Evolutionary conservation across 2,329 filamentous ascomycete species (phyloP).

Genomic region (Colletotrichum tamarilloi): DNA sequence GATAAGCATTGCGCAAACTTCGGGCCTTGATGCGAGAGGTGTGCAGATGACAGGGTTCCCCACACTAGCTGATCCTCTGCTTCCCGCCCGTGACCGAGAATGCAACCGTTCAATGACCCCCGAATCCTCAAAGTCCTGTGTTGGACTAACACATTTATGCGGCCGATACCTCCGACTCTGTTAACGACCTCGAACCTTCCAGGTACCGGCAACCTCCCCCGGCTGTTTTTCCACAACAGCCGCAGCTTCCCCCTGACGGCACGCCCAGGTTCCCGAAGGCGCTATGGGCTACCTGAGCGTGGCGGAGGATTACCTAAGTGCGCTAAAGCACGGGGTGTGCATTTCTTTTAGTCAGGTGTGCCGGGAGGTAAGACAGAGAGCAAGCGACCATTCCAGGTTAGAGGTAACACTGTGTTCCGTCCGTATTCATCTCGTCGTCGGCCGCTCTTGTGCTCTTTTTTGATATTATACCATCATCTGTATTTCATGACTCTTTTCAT

Average conservation of each 20-base stretch:
- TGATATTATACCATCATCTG: background rate
- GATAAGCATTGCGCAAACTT: background rate
- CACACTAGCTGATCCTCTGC: slow-evolving; percentile 18
- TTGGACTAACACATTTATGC: background rate
- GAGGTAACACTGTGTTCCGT: background rate
- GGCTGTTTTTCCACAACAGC: background rate
- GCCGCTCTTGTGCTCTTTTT: background rate
- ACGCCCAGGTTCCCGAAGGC: background rate
- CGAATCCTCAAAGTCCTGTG: background rate
- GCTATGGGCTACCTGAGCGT: background rate
- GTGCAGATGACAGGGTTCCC: slow-evolving; percentile 25
- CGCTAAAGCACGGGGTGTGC: slow-evolving; percentile 11
- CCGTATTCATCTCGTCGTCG: background rate
- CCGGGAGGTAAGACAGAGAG: background rate
- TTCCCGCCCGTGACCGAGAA: slow-evolving; percentile 19
- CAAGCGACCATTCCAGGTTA: background rate
- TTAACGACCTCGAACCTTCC: background rate
- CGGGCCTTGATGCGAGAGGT: background rate
- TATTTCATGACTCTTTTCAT: too few species aligned
- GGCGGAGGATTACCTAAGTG: slow-evolving; percentile 25
- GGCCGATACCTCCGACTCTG: background rate
- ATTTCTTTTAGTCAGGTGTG: slow-evolving; percentile 28
- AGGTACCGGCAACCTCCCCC: background rate
- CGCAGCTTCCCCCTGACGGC: background rate
- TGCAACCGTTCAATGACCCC: slow-evolving; percentile 11